Percentiles rank a stretch among this genome's conserved stretches.
phyloP scores from a whole-genome alignment of 805 yeast genomes.

The Priceomyces haplophilus region DNA sequence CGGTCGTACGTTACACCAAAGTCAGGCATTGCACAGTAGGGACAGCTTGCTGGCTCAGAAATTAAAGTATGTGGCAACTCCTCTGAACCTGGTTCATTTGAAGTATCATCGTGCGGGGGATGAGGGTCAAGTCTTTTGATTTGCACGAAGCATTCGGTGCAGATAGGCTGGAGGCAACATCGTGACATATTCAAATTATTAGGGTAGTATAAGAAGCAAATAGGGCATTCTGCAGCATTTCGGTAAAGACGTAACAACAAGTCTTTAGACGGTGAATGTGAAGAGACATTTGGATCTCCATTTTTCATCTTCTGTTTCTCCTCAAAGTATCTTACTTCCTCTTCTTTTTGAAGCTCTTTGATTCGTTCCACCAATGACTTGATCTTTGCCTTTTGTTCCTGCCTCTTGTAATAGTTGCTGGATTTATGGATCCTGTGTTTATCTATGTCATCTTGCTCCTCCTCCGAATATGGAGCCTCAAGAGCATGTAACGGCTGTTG shows the following conservation, averaged over 20 bases:
- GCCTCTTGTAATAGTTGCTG: conserved; percentile 43
- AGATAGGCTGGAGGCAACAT: conserved; percentile 90
- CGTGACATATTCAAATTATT: conserved; percentile 70
- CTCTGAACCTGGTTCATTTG: conserved; percentile 19
- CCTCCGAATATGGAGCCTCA: conserved; percentile 46
- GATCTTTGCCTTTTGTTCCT: conserved; percentile 46
- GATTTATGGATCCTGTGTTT: conserved; percentile 57
- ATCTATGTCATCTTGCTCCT: conserved; percentile 56
- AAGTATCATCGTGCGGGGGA: conserved; percentile 68
- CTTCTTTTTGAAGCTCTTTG: conserved; percentile 30
- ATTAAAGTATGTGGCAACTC: conserved; percentile 61
- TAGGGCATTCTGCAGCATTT: conserved; percentile 82
- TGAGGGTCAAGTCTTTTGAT: conserved; percentile 91
- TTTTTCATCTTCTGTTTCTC: conserved; percentile 16
- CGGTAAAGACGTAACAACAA: conserved; percentile 61
- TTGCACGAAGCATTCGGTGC: conserved; percentile 96
- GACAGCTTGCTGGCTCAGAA: conserved; percentile 88
- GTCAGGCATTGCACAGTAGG: conserved; percentile 84
- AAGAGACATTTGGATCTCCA: conserved; percentile 13
- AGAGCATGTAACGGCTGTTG: conserved; percentile 57
- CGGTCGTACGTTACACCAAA: conserved; percentile 84
- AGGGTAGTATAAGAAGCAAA: conserved; percentile 87
- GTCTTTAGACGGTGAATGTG: conserved; percentile 38
- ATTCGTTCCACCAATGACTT: conserved; percentile 33
- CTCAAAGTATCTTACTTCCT: conserved; percentile 33